phyloP scores from a whole-genome alignment of 129 eudicot genomes.

The Cynara cardunculus region DNA sequence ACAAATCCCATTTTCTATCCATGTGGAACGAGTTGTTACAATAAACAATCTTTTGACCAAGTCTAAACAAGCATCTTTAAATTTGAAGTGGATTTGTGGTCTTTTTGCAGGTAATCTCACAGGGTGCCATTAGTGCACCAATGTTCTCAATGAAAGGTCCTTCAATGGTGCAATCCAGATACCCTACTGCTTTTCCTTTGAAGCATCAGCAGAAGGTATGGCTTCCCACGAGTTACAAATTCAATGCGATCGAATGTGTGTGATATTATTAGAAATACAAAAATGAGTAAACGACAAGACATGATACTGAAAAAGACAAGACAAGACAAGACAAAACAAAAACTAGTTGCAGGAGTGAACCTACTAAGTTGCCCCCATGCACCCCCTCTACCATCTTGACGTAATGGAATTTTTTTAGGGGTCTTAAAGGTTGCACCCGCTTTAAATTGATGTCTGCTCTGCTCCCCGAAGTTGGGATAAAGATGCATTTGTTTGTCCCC shows the following conservation, averaged over 20 bases:
- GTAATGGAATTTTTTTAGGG: not conserved
- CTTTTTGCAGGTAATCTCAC: slow-evolving; percentile 76
- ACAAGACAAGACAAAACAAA: not conserved
- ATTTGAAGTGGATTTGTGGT: not conserved
- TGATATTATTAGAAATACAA: not conserved
- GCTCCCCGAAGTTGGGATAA: not conserved
- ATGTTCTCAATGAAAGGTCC: slow-evolving; percentile 95
- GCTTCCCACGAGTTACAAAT: not conserved
- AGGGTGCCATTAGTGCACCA: slow-evolving; percentile 96
- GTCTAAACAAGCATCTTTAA: not conserved
- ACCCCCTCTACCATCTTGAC: not conserved
- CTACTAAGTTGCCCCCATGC: not conserved
- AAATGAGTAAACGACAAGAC: not conserved
- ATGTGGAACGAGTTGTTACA: no score
- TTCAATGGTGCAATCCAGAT: slow-evolving; percentile 78
- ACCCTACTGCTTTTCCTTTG: slow-evolving; percentile 91
- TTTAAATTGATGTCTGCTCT: not conserved
- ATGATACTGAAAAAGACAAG: not conserved
- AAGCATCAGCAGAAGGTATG: slow-evolving; percentile 95
- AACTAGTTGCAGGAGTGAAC: not conserved
- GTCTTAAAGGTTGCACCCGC: not conserved
- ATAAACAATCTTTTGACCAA: not conserved
- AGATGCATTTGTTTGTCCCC: not conserved
- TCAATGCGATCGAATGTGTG: not conserved
- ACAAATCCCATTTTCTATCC: no score